Evolutionary conservation across 1,284 basidiomycete genomes (phyloP).

Genomic region (Ustilago trichophora): DNA sequence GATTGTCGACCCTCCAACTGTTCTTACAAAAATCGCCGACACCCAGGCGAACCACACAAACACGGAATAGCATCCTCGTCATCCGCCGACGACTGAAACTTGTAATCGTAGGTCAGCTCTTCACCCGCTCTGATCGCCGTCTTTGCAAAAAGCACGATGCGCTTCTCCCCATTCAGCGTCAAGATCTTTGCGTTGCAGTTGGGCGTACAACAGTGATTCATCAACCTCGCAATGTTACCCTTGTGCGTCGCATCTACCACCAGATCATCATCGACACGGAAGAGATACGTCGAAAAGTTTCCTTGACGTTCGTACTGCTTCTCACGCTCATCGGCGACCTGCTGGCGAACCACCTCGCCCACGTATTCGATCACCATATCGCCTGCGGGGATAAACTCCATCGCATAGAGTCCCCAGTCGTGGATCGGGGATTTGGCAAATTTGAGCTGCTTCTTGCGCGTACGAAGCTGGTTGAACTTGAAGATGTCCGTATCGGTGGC

Average conservation of each 20-base stretch:
- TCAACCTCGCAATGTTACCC: conserved; percentile 79
- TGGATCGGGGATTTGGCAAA: conserved; percentile 97
- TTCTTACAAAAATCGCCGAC: conserved; percentile 62
- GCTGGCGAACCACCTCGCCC: conserved; percentile 92
- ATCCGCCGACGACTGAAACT: conserved; percentile 63
- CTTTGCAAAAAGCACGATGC: conserved; percentile 98
- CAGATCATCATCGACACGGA: conserved; percentile 69
- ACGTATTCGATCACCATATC: conserved; percentile 99
- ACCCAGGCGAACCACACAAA: conserved; percentile 68
- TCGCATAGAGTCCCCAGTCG: conserved; percentile 83
- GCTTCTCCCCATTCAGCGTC: conserved; percentile 96
- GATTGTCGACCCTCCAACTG: no score
- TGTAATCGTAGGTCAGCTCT: conserved; percentile 66
- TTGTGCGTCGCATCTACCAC: conserved; percentile 96
- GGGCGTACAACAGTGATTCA: conserved; percentile 88
- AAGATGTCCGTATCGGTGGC: conserved; percentile 72
- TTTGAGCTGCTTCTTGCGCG: conserved; percentile 95
- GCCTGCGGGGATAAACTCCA: conserved; percentile 80
- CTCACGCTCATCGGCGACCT: conserved; percentile 95
- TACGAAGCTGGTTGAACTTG: conserved; percentile 98
- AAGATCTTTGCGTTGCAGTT: conserved; percentile 99
- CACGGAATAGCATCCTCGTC: conserved; percentile 67
- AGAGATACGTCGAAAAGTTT: conserved; percentile 65
- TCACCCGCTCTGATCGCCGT: conserved; percentile 82
- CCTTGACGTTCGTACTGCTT: conserved; percentile 80